These are phyloP conservation scores for Alternaria gansuensis DNA, from an alignment of 2,329 filamentous ascomycete species.

Conservation along the genomic window DNA sequence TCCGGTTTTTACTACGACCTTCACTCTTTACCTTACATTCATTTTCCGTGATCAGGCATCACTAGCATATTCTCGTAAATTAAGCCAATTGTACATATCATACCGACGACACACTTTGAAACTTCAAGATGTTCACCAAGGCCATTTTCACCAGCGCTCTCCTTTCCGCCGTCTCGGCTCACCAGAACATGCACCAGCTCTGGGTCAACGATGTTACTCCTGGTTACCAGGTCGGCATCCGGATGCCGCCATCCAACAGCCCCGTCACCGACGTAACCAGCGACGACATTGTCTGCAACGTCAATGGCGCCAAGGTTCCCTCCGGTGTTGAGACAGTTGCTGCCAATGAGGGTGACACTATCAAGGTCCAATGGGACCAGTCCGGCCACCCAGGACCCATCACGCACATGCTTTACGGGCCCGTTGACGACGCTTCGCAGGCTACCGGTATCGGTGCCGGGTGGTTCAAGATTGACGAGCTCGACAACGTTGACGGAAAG, in stretches of 20 bases:
- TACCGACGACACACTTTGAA: constrained; percentile 8
- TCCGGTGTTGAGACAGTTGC: constrained; percentile 41
- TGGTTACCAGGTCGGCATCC: constrained; percentile 46
- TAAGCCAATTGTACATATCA: constrained; percentile 24
- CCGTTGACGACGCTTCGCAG: constrained; percentile 64
- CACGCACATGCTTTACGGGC: constrained; percentile 48
- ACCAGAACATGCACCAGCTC: constrained; percentile 47
- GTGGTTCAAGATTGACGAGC: constrained; percentile 53
- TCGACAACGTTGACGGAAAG: constrained; percentile 39
- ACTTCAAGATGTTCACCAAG: constrained; percentile 46
- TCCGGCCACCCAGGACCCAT: constrained; percentile 50
- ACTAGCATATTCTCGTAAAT: constrained; percentile 9
- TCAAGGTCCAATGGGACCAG: constrained; percentile 47
- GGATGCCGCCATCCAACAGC: constrained; percentile 48
- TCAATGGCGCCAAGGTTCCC: constrained; percentile 41
- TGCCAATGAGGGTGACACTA: constrained; percentile 42
- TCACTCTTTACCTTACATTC: constrained; percentile 31
- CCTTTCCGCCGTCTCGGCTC: constrained; percentile 42
- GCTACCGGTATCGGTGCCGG: constrained; percentile 44
- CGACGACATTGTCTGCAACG: constrained; percentile 49
- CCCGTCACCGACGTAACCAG: constrained; percentile 46
- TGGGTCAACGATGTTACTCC: constrained; percentile 45
- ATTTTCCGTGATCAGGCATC: constrained; percentile 38
- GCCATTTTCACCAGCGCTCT: constrained; percentile 38
- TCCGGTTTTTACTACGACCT: constrained; percentile 21